Conservation (phyloP, 73 alveolate genomes). For the Stentor coeruleus region DNA sequence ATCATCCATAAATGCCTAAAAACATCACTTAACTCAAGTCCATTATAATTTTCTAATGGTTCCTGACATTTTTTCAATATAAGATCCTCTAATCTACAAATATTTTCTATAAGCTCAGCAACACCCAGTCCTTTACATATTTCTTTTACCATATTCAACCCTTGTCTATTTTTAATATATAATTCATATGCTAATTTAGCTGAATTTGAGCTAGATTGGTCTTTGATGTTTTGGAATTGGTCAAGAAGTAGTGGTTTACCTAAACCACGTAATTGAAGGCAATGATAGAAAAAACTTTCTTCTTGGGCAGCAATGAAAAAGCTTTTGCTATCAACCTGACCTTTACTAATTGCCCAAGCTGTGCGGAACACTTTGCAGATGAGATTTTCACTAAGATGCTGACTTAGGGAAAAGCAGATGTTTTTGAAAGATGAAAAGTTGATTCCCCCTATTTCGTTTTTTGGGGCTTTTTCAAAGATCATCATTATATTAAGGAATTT, state of each 20-base stretch:
- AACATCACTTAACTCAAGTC: background rate
- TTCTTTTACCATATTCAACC: background rate
- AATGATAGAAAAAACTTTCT: background rate
- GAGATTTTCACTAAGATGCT: slow-evolving; percentile 27
- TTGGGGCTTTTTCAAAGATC: slow-evolving; percentile 13
- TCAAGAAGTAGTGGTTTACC: background rate
- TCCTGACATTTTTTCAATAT: background rate
- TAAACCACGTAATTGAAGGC: background rate
- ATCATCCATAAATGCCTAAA: background rate
- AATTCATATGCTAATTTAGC: background rate
- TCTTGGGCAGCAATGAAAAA: slow-evolving; percentile 50
- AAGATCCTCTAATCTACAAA: background rate
- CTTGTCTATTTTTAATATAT: background rate
- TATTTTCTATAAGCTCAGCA: background rate
- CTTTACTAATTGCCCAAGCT: slow-evolving; percentile 43
- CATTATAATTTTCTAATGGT: background rate
- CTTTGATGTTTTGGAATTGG: background rate
- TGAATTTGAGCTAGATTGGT: background rate
- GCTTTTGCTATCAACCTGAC: slow-evolving; percentile 37
- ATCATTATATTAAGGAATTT: background rate
- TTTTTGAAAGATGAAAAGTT: slow-evolving; percentile 32
- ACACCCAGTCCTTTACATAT: background rate
- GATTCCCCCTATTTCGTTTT: slow-evolving; percentile 27
- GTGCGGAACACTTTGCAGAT: slow-evolving; percentile 39
- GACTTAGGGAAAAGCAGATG: slow-evolving; percentile 42